Base-by-base conservation (phyloP, 2,329 filamentous ascomycete species). In the Allantophomopsis cytisporea region DNA sequence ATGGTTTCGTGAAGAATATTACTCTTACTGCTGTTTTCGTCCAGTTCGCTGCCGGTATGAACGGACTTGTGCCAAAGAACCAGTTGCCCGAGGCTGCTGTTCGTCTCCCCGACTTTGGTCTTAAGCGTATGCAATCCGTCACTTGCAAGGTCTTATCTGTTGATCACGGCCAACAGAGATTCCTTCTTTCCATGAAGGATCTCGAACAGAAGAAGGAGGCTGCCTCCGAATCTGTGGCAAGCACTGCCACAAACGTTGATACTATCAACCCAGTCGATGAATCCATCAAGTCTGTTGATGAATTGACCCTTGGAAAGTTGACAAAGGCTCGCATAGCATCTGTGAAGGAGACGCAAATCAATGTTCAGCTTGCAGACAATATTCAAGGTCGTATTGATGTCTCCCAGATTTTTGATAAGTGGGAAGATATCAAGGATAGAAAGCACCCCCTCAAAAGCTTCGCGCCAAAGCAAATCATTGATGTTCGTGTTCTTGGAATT, bases 301-400 rank as follows among this genome's bases (percentile, higher is more conserved):
- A 94, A 47, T 71, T 94, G 37, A 65, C 66, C 1, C 66, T 86
- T 21, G 89, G 89, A 39, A 80, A 71, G 47, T 57, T 82, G 36
- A 77, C 79, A 7, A 86, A 83, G 54, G 89, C 83, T 31, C 80
- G 72, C 49, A 74, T 98, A 35, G 73, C 74, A n/a, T 85, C 85
- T 0, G 66, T 95, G 54, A 94, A 94, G 60, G 80, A 80, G 37
- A 95, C 89, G 0, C 91, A 98, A 56, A 66, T 96, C 40, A 96
- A 96, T 49, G 86, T 98, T 5, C 76, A 83, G 48, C 69, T 96
- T 38, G 81, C 85, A 34, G 85, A 93, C 53, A 86, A 87, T 47
- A 69, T 94, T 7, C 84, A 93, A 55, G 91, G 89, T n/a, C 84
- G 91, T 14, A 79, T 98, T 43, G 89, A 95, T 54, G 75, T 91